Percentiles rank a stretch among this genome's conserved stretches.
phyloP scores from a whole-genome alignment of 495 filamentous ascomycete genomes.

The Podospora didyma region DNA sequence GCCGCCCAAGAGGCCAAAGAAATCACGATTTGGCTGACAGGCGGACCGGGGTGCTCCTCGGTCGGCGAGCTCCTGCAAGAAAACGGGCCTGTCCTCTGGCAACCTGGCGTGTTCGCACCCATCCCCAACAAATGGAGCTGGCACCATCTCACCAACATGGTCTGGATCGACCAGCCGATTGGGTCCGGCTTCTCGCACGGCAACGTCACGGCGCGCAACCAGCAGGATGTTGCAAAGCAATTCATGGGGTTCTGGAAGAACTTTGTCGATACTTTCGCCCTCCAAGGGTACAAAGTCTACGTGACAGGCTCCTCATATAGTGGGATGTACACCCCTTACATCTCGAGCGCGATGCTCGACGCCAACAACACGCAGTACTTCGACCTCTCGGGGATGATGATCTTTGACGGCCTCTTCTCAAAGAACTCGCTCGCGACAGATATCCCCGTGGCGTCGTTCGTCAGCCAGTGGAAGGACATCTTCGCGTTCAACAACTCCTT shows the following conservation, averaged over 20 bases:
- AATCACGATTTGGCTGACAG: slow-evolving; percentile 60
- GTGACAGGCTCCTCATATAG: slow-evolving; percentile 65
- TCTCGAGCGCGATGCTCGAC: slow-evolving; percentile 73
- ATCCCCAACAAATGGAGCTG: slow-evolving; percentile 61
- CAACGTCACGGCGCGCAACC: slow-evolving; percentile 55
- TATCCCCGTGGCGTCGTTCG: slow-evolving; percentile 58
- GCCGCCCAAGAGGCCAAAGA: slow-evolving; percentile 51
- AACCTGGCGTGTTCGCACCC: slow-evolving; percentile 54
- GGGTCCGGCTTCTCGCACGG: slow-evolving; percentile 73
- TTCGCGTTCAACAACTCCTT: slow-evolving; percentile 69
- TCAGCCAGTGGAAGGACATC: slow-evolving; percentile 61
- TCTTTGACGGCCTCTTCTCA: slow-evolving; percentile 68
- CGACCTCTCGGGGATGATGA: slow-evolving; percentile 62
- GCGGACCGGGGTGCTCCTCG: slow-evolving; percentile 60
- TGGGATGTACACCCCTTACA: slow-evolving; percentile 76
- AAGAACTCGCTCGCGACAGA: slow-evolving; percentile 49
- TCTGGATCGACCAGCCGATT: slow-evolving; percentile 73
- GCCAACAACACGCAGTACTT: slow-evolving; percentile 63
- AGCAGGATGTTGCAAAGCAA: slow-evolving; percentile 62
- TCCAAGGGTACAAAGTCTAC: slow-evolving; percentile 64
- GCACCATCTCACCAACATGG: slow-evolving; percentile 62
- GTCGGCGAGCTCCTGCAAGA: slow-evolving; percentile 64
- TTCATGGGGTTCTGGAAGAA: slow-evolving; percentile 71
- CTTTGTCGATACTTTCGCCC: slow-evolving; percentile 63
- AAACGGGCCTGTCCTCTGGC: slow-evolving; percentile 62